A percentile compares a stretch with the other conserved stretches of the same genome.
Evolutionary conservation across 2,329 filamentous ascomycete species (phyloP).

Genomic region (Ophiognomonia clavigignenti-juglandacearum): DNA sequence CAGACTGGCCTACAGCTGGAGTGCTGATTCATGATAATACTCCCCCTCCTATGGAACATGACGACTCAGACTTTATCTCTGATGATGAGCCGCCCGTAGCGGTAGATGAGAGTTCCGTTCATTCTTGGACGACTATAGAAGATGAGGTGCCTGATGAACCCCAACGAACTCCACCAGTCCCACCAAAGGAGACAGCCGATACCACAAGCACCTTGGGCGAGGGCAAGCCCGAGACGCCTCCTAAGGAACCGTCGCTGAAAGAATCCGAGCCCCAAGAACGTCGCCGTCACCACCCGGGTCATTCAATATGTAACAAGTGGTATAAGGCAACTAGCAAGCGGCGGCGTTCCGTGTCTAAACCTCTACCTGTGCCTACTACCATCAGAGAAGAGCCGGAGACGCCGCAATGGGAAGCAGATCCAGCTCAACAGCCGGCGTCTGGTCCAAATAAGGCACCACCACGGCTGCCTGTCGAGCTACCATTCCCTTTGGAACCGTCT

Average conservation of each 20-base stretch:
- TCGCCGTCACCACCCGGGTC: not conserved
- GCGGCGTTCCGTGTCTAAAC: not conserved
- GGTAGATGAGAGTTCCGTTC: not conserved
- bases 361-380: not conserved
- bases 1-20: constrained; percentile 17
- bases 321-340: constrained; percentile 6
- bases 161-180: not conserved
- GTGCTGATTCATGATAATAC: constrained; percentile 14
- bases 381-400: constrained; percentile 4
- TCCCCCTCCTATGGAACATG: not conserved
- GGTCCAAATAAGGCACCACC: not conserved
- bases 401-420: not conserved
- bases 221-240: constrained; percentile 6
- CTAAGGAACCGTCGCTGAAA: not conserved
- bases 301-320: constrained; percentile 6
- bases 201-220: not conserved
- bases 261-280: not conserved
- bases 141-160: not conserved
- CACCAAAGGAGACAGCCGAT: not conserved
- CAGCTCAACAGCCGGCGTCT: not conserved
- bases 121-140: not conserved
- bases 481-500: constrained; percentile 18
- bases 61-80: not conserved
- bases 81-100: not conserved
- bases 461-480: constrained; percentile 21